Conservation (phyloP, 176 grass and related monocot genomes). For the Panicum miliaceum region DNA sequence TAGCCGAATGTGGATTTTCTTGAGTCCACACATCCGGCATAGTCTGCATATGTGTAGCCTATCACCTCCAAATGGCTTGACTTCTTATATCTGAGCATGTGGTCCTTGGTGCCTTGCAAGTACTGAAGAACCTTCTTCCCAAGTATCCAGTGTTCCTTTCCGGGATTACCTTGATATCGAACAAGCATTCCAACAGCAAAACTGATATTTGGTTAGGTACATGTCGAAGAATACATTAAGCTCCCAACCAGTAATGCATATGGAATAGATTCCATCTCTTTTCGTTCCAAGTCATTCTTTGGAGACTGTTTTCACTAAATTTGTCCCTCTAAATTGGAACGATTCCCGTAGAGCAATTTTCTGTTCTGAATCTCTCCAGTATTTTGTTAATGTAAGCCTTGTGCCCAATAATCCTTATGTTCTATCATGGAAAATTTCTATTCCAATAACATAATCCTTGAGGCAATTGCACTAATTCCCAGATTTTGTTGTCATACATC, state of each 20-base stretch:
- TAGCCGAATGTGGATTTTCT: not conserved
- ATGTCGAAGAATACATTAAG: not conserved
- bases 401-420: conserved; percentile 16
- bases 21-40: not conserved
- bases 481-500: not conserved
- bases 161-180: not conserved
- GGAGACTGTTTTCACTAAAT: not conserved
- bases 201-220: not conserved
- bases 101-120: not conserved
- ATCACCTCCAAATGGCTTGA: not conserved
- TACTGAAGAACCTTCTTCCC: not conserved
- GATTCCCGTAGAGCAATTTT: not conserved
- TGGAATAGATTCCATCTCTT: not conserved
- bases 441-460: not conserved
- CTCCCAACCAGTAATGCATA: not conserved
- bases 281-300: conserved; percentile 8
- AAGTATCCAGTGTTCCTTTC: not conserved
- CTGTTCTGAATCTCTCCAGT: conserved; percentile 16
- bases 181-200: not conserved
- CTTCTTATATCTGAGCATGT: not conserved
- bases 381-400: not conserved
- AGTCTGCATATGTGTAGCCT: not conserved
- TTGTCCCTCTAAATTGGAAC: not conserved
- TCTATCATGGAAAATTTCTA: conserved; percentile 25
- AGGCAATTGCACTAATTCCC: not conserved